Conservation (phyloP, 352 stramenopile genomes). For the Phytopythium sindhum region DNA sequence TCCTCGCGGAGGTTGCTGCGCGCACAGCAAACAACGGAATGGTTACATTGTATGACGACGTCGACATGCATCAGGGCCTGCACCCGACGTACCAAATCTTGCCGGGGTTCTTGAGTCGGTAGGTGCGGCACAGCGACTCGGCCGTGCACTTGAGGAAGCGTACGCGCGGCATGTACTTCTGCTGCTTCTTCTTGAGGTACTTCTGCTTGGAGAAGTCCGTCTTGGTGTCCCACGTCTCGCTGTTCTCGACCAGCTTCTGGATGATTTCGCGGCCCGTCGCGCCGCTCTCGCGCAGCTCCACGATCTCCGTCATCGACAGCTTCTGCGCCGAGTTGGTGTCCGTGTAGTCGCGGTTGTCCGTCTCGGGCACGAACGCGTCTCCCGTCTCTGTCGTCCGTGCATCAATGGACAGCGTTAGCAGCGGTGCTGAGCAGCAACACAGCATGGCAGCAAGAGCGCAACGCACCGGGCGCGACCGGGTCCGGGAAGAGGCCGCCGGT, state of each 20-base stretch:
- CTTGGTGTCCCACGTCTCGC: constrained; percentile 92
- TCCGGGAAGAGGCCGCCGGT: constrained; percentile 77
- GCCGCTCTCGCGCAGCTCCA: constrained; percentile 60
- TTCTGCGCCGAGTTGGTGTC: constrained; percentile 87
- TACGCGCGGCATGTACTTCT: constrained; percentile 90
- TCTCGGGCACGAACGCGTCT: constrained; percentile 67
- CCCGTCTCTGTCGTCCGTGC: constrained; percentile 49
- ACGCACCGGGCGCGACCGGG: constrained; percentile 64
- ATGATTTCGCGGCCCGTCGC: constrained; percentile 87
- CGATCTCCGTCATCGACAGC: constrained; percentile 66
- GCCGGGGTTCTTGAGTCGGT: constrained; percentile 86
- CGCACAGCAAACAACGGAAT: not conserved
- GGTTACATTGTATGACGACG: not conserved
- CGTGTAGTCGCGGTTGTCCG: constrained; percentile 80
- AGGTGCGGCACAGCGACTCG: constrained; percentile 86
- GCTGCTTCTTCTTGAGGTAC: constrained; percentile 95
- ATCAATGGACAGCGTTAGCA: not conserved
- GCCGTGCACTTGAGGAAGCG: constrained; percentile 85
- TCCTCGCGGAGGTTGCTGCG: constrained; percentile 87
- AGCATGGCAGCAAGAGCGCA: not conserved
- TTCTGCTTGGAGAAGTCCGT: constrained; percentile 97
- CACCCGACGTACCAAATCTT: constrained; percentile 75
- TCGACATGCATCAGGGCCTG: not conserved
- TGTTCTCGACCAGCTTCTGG: constrained; percentile 92
- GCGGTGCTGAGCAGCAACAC: not conserved